phyloP scores from a whole-genome alignment of 1,284 basidiomycete genomes.

The Austropuccinia psidii region DNA sequence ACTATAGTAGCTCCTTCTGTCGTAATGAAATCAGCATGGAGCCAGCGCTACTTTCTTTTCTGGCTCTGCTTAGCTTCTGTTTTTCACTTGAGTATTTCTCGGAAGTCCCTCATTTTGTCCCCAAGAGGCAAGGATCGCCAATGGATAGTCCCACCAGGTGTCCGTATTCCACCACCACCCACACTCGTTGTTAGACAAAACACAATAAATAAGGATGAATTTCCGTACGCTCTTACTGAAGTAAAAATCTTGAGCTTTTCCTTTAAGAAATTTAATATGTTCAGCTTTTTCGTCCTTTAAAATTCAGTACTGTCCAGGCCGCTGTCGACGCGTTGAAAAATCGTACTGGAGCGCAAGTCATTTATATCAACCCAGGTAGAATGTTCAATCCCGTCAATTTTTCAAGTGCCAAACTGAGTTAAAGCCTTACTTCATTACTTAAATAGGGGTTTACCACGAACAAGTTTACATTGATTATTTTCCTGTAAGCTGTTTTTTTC shows the following conservation, averaged over 20 bases:
- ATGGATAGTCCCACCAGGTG: no score
- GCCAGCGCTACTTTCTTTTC: no score
- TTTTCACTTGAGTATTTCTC: no score
- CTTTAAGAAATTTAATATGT: background rate
- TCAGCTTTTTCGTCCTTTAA: background rate
- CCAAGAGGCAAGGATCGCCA: no score
- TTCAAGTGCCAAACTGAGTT: background rate
- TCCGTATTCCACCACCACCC: background rate
- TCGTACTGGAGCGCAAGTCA: slow-evolving; percentile 10
- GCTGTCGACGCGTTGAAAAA: slow-evolving; percentile 5
- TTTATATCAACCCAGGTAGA: slow-evolving; percentile 7
- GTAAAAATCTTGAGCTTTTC: background rate
- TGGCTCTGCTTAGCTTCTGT: no score
- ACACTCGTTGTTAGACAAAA: slow-evolving; percentile 17
- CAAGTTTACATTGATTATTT: slow-evolving; percentile 21
- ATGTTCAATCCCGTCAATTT: background rate
- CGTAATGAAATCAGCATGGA: no score
- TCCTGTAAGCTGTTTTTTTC: background rate
- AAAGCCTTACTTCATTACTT: background rate
- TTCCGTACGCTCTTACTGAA: background rate
- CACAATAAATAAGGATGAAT: background rate
- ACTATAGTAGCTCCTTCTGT: no score
- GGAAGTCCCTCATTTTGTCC: no score
- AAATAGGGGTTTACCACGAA: slow-evolving; percentile 11
- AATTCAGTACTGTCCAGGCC: slow-evolving; percentile 4